Evolutionary conservation across 768 basidiomycete genomes (phyloP).

Genomic region (Trametopsis cervina): DNA sequence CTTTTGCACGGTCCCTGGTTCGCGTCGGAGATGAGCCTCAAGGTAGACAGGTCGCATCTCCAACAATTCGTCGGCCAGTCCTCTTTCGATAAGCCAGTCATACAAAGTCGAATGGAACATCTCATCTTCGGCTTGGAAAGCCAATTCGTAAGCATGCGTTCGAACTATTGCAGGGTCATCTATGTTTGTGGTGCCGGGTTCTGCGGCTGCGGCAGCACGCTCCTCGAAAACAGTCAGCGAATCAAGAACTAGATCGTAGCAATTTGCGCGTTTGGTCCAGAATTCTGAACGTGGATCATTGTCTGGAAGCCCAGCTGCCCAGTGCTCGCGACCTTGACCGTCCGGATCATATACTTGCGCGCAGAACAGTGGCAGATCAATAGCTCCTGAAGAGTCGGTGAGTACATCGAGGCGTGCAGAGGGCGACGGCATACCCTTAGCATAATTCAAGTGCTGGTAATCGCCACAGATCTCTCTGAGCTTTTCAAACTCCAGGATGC

Average conservation of each 20-base stretch:
- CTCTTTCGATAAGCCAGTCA: slow-evolving; percentile 82
- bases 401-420: not conserved
- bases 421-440: slow-evolving; percentile 51
- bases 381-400: slow-evolving; percentile 46
- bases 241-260: slow-evolving; percentile 81
- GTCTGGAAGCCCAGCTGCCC: slow-evolving; percentile 53
- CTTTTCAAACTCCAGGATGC: slow-evolving; percentile 76
- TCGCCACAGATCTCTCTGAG: slow-evolving; percentile 84
- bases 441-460: slow-evolving; percentile 78
- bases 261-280: slow-evolving; percentile 57
- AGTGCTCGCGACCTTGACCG: slow-evolving; percentile 68
- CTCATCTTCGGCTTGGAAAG: slow-evolving; percentile 79
- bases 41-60: slow-evolving; percentile 89
- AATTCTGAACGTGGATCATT: slow-evolving; percentile 45
- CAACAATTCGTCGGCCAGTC: slow-evolving; percentile 80
- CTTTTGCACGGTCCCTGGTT: slow-evolving; percentile 75
- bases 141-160: slow-evolving; percentile 79
- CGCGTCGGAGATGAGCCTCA: slow-evolving; percentile 79
- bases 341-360: slow-evolving; percentile 75
- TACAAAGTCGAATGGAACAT: slow-evolving; percentile 93
- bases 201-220: slow-evolving; percentile 26
- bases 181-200: slow-evolving; percentile 26
- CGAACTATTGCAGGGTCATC: slow-evolving; percentile 65
- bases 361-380: slow-evolving; percentile 80
- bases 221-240: slow-evolving; percentile 78